Conservation (phyloP, 2,329 filamentous ascomycete species). For the Microdochium bolleyi region DNA sequence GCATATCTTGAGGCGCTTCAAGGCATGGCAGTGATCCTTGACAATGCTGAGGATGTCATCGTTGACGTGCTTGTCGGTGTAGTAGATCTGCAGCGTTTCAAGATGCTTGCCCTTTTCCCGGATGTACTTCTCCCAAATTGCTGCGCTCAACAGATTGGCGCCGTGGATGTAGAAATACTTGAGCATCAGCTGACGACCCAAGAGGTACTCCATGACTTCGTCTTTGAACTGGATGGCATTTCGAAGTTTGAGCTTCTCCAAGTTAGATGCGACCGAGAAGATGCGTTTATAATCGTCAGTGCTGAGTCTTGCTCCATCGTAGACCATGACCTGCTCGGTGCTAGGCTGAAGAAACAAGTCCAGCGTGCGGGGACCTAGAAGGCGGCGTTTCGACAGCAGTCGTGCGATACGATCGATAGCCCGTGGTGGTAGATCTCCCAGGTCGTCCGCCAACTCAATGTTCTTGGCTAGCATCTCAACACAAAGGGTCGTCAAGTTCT, state of each 20-base stretch:
- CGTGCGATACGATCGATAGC: slow-evolving; percentile 52
- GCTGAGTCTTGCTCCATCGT: slow-evolving; percentile 56
- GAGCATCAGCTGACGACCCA: slow-evolving; percentile 62
- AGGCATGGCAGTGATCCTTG: slow-evolving; percentile 53
- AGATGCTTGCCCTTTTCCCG: slow-evolving; percentile 56
- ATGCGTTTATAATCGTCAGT: slow-evolving; percentile 73
- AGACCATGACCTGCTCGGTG: slow-evolving; percentile 43
- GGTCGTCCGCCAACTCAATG: slow-evolving; percentile 51
- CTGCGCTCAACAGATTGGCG: slow-evolving; percentile 73
- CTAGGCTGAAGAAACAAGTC: slow-evolving; percentile 48
- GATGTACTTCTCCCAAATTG: slow-evolving; percentile 67
- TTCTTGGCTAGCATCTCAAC: slow-evolving; percentile 56
- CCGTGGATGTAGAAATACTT: slow-evolving; percentile 72
- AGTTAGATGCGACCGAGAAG: slow-evolving; percentile 63
- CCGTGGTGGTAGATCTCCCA: slow-evolving; percentile 49
- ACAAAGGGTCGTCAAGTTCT: slow-evolving; percentile 57
- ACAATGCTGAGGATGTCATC: slow-evolving; percentile 61
- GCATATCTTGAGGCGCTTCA: slow-evolving; percentile 71
- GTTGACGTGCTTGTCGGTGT: slow-evolving; percentile 74
- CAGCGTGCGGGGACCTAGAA: slow-evolving; percentile 45
- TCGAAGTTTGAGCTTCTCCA: slow-evolving; percentile 66
- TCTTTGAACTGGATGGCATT: slow-evolving; percentile 93
- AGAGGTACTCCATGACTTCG: slow-evolving; percentile 70
- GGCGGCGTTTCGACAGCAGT: slow-evolving; percentile 51
- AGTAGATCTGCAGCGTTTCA: slow-evolving; percentile 67